Conservation (phyloP, 257 asterid genomes). For the Ilex asprella region DNA sequence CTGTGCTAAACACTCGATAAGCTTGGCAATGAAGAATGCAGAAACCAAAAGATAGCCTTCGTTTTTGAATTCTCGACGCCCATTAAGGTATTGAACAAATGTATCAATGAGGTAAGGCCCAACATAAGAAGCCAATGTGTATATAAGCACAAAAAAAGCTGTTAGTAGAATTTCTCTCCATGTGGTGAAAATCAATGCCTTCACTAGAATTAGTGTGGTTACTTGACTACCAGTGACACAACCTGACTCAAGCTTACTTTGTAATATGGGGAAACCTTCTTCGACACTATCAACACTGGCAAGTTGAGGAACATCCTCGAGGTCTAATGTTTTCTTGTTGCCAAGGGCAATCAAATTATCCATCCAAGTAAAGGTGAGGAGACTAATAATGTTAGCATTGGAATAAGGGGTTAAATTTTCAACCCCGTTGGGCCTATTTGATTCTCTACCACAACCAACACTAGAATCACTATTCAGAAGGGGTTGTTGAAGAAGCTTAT, state of each 20-base stretch:
- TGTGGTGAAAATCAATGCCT: neutral
- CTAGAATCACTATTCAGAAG: conserved; percentile 41
- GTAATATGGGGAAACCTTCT: neutral
- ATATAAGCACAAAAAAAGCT: neutral
- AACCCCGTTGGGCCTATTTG: conserved; percentile 34
- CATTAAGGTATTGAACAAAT: neutral
- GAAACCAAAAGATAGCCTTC: neutral
- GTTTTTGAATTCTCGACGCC: neutral
- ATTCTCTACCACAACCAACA: conserved; percentile 16
- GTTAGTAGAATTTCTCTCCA: neutral
- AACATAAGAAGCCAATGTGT: neutral
- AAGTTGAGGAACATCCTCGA: neutral
- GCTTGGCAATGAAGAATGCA: neutral
- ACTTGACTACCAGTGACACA: neutral
- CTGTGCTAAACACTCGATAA: neutral
- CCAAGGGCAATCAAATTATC: conserved; percentile 60
- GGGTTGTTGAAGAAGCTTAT: conserved; percentile 44
- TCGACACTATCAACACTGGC: neutral
- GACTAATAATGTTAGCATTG: conserved; percentile 44
- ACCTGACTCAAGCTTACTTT: neutral
- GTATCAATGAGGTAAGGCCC: neutral
- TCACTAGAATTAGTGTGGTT: neutral
- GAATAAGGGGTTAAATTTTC: conserved; percentile 74
- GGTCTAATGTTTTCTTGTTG: neutral
- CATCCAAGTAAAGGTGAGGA: conserved; percentile 76